A percentile compares a stretch with the other conserved stretches of the same genome.
Conservation (phyloP, 108 stramenopile genomes). For the Fistulifera pelliculosa region DNA sequence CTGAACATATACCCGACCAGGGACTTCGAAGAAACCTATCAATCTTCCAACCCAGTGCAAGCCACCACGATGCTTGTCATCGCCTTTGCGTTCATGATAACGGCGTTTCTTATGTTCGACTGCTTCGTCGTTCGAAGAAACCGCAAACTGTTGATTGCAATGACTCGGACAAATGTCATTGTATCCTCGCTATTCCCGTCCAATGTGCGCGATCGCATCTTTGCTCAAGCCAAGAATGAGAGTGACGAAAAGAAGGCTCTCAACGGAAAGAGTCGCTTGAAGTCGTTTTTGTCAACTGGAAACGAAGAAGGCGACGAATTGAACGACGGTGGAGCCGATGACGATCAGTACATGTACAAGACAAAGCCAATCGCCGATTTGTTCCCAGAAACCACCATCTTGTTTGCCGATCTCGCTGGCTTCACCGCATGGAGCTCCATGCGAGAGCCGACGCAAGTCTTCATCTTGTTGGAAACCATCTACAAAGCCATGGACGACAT, state of each 20-base stretch:
- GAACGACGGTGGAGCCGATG: not conserved
- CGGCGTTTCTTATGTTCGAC: conserved; percentile 17
- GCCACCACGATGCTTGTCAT: conserved; percentile 16
- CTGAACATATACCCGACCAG: conserved; percentile 52
- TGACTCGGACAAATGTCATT: conserved; percentile 12
- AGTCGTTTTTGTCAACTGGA: conserved; percentile 4
- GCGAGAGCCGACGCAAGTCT: conserved; percentile 1
- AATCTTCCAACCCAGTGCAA: conserved; percentile 19
- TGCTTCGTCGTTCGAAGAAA: conserved; percentile 13
- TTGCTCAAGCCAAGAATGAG: not conserved
- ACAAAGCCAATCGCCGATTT: conserved; percentile 11
- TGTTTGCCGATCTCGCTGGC: conserved; percentile 5
- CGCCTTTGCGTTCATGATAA: conserved; percentile 21
- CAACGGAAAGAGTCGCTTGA: conserved; percentile 3
- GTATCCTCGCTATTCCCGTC: conserved; percentile 4
- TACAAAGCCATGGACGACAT: no score
- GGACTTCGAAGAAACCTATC: conserved; percentile 33
- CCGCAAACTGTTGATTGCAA: conserved; percentile 14
- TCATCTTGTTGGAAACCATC: no score
- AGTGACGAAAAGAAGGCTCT: not conserved
- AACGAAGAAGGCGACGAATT: no score
- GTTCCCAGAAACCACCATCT: conserved; percentile 8
- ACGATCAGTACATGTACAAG: not conserved
- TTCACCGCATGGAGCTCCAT: conserved; percentile 1
- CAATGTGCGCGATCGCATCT: conserved; percentile 4